Base-by-base conservation (phyloP, 2,329 filamentous ascomycete genomes). In the Fusarium sp. region DNA sequence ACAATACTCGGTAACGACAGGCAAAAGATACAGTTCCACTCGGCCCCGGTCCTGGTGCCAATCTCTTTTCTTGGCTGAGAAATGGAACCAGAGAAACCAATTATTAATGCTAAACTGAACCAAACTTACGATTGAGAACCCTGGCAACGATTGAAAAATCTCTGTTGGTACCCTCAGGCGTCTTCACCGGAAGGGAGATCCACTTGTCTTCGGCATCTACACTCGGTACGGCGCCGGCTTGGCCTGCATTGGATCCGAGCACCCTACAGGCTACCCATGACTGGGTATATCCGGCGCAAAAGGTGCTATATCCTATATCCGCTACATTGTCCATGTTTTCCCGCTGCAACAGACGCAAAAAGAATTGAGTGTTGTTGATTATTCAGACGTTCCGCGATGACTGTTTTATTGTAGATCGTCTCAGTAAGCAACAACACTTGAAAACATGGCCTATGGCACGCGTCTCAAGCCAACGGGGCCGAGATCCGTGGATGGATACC, bases 141-240 rank as follows among this genome's bases (percentile, higher is more conserved):
- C 56, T 70, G 63, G 67, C 45, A 56, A 43, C 37, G 25, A 23
- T 39, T 32, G 35, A 59, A 57, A 64, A 53, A 47, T 59, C 59
- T 64, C 55, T 65, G 46, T 32, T 47, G 3, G 27, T 43, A 59
- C 11, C 39, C 54, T 23, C 23, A 23, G 23, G 23, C 23, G 6
- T 23, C 40, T 41, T 55, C 49, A 58, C 51, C 51, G 62, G 52
- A 54, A 47, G 47, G 20, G 3, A 25, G 57, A 33, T 14, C 62
- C 66, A 70, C 66, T 35, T 20, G 25, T 30, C 43, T 41, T 71
- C 70, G 71, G 70, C 68, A 71, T 35, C 66, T 65, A 43, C 47
- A 32, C 47, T 68, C 68, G 68, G 68, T 58, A 71, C 65, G 68
- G 66, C 50, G 59, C 68, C 57, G 65, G 41, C 25, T n/a, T 25